Base-by-base conservation (phyloP, 2,329 filamentous ascomycete genomes). In the Ophiosphaerella narmari region DNA sequence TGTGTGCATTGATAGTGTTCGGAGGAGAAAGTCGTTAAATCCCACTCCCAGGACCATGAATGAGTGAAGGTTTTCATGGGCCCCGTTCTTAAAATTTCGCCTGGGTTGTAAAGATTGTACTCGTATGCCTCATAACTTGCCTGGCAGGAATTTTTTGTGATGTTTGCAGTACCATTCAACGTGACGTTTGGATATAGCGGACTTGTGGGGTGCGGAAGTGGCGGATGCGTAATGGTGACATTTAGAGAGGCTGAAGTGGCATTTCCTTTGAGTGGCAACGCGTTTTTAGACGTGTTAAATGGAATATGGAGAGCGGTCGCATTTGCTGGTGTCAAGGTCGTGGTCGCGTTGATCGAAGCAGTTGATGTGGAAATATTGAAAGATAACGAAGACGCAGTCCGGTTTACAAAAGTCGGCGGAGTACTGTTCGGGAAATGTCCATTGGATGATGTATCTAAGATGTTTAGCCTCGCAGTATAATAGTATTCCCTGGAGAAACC, bases 1-100 rank as follows among this genome's bases (percentile, higher is more conserved):
- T 40, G 40, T 9, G 55, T 57, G 32, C 55, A 59, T 16, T 52
- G 49, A 23, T 52, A 59, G 1, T 16, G 32, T 14, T 18, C 34
- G 7, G 46, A 39, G 2, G 46, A 45, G n/a, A 38, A 53, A 12
- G 52, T 39, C 1, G 47, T 57, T 4, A 24, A 23, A 12, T 39
- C 49, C 24, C 46, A 57, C 8, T 47, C 39, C n/a, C 23, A 26
- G 7, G 47, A 56, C 4, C 38, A 14, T 1, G 50, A 54, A 4
- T 33, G 40, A 3, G 33, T 36, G 7, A 13, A 37, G 2, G 41
- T 36, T 11, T 23, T 18, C 3, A 24, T 8, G 9, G 23, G 12
- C 37, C 12, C 12, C 14, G 37, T 46, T 6, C 40, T 43, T 1
- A 39, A 29, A 16, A 39, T 5, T 39, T 39, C 46, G 2, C 14